phyloP scores from a whole-genome alignment of 148 eudicot genomes.

The Nyssa sinensis region DNA sequence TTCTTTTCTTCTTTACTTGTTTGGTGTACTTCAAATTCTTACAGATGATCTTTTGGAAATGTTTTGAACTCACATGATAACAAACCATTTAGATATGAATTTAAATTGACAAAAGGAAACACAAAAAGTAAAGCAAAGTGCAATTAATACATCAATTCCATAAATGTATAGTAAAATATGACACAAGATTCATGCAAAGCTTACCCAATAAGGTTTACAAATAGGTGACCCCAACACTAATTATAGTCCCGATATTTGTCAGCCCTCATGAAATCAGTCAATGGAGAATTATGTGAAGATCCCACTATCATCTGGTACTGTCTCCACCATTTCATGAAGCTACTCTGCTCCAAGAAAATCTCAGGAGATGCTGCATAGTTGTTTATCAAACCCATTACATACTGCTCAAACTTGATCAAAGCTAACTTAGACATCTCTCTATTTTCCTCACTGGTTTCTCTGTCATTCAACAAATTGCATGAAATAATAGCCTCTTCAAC shows the following conservation, averaged over 20 bases:
- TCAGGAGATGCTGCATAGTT: slow-evolving; percentile 22
- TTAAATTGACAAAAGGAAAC: no score
- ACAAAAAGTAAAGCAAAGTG: no score
- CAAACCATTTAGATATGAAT: no score
- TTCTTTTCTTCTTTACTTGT: no score
- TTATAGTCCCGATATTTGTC: slow-evolving; percentile 4
- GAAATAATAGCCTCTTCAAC: slow-evolving; percentile 33
- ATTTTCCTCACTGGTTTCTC: neutral
- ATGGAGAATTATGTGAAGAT: slow-evolving; percentile 9
- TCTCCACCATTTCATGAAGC: slow-evolving; percentile 39
- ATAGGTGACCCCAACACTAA: no score
- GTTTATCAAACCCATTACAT: slow-evolving; percentile 25
- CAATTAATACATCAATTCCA: no score
- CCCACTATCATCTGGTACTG: slow-evolving; percentile 16
- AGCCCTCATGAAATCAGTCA: slow-evolving; percentile 22
- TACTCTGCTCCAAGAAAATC: slow-evolving; percentile 29
- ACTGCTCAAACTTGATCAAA: slow-evolving; percentile 19
- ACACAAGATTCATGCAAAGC: no score
- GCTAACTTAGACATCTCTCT: neutral
- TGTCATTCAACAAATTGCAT: slow-evolving; percentile 8
- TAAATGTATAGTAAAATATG: no score
- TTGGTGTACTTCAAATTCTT: no score
- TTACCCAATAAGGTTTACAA: no score
- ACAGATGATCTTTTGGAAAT: no score
- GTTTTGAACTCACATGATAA: no score